Evolutionary conservation across 495 filamentous ascomycete genomes (phyloP).

Genomic region (Terfezia boudieri): DNA sequence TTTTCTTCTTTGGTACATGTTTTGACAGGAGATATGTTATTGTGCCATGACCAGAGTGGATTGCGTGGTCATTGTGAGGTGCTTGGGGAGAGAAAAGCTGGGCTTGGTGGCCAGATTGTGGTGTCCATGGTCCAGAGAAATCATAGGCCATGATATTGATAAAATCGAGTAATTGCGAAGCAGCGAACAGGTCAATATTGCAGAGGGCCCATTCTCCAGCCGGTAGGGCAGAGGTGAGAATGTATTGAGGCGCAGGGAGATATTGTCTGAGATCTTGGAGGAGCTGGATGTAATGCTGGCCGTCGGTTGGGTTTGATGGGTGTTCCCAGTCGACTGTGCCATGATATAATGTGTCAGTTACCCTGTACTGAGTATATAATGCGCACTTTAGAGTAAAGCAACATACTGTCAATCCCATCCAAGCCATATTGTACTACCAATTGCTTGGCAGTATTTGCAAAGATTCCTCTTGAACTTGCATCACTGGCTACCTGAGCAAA

Average conservation of each 20-base stretch:
- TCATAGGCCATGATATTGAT: slow-evolving; percentile 77
- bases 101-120: slow-evolving; percentile 50
- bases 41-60: slow-evolving; percentile 40
- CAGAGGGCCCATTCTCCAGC: slow-evolving; percentile 49
- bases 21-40: slow-evolving; percentile 40
- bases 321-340: too few relatives aligned
- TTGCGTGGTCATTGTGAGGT: slow-evolving; percentile 25
- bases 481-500: slow-evolving; percentile 53
- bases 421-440: slow-evolving; percentile 54
- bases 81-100: slow-evolving; percentile 44
- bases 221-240: slow-evolving; percentile 65
- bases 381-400: neutral
- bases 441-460: slow-evolving; percentile 44
- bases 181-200: slow-evolving; percentile 48
- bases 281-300: slow-evolving; percentile 48
- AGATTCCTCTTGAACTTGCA: slow-evolving; percentile 37
- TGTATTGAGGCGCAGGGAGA: slow-evolving; percentile 50
- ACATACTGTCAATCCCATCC: slow-evolving; percentile 69
- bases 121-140: slow-evolving; percentile 60
- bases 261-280: slow-evolving; percentile 44
- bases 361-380: too few relatives aligned
- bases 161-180: slow-evolving; percentile 46
- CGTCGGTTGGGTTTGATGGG: slow-evolving; percentile 43
- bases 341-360: too few relatives aligned
- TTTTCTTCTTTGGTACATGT: slow-evolving; percentile 49